Conservation (phyloP, 106 monocot species). For the Phalaenopsis equestris region DNA sequence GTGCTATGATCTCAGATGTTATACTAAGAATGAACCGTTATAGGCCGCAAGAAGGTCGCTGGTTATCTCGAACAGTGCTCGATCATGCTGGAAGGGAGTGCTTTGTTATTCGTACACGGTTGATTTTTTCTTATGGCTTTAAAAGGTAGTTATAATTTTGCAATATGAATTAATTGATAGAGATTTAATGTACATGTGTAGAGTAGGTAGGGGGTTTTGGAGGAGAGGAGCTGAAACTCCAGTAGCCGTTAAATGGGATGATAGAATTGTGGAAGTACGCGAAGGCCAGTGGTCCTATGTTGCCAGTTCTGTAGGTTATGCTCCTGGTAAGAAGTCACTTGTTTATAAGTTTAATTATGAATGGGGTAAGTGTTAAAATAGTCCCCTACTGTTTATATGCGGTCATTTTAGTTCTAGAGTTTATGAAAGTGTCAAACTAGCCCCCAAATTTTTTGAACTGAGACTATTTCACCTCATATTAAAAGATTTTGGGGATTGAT, state of each 20-base stretch:
- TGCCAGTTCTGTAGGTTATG: slow-evolving; percentile 73
- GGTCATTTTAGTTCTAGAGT: too few species aligned
- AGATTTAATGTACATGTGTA: slow-evolving; percentile 28
- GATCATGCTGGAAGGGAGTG: slow-evolving; percentile 74
- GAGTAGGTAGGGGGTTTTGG: slow-evolving; percentile 96
- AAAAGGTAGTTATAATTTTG: background rate
- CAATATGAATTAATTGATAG: slow-evolving; percentile 5
- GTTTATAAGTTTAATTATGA: background rate
- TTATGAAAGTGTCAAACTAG: too few species aligned
- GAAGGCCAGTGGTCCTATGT: slow-evolving; percentile 91
- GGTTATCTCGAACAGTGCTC: slow-evolving; percentile 84
- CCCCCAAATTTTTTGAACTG: too few species aligned
- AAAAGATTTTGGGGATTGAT: too few species aligned
- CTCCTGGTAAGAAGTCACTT: slow-evolving; percentile 46
- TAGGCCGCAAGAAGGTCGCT: slow-evolving; percentile 78
- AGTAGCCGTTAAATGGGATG: slow-evolving; percentile 60
- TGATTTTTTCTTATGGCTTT: background rate
- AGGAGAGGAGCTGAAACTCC: slow-evolving; percentile 95
- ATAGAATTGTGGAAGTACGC: slow-evolving; percentile 70
- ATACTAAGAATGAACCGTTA: slow-evolving; percentile 68
- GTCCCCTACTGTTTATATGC: too few species aligned
- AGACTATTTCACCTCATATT: too few species aligned
- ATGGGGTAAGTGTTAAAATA: too few species aligned
- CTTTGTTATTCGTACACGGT: slow-evolving; percentile 58
- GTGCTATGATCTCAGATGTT: slow-evolving; percentile 93